Conservation (phyloP, 1,284 basidiomycete species). For the Athelia psychrophila region DNA sequence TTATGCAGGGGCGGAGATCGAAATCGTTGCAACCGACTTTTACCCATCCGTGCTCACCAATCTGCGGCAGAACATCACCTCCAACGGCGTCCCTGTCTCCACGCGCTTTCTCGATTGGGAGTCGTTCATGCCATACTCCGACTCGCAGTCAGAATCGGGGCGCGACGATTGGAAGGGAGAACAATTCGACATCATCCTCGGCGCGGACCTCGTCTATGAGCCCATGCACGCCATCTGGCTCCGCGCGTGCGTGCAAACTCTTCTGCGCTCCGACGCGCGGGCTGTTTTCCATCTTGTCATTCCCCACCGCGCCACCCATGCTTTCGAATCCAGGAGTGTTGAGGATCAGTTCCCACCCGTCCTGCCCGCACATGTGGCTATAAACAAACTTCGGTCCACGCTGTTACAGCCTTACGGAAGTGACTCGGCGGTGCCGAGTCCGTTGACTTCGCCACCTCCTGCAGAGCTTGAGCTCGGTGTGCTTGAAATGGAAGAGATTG, state of each 20-base stretch:
- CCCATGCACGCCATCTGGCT: conserved; percentile 67
- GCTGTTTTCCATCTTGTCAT: conserved; percentile 70
- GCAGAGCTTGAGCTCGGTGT: conserved; percentile 34
- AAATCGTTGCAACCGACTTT: conserved; percentile 78
- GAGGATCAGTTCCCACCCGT: conserved; percentile 50
- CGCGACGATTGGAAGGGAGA: neutral
- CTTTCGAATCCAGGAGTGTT: conserved; percentile 54
- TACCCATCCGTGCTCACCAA: conserved; percentile 75
- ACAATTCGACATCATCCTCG: conserved; percentile 68
- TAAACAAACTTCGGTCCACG: too few species aligned
- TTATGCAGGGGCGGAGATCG: conserved; percentile 17
- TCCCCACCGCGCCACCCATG: conserved; percentile 67
- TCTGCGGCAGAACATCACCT: conserved; percentile 60
- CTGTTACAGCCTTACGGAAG: conserved; percentile 2
- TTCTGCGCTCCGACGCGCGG: conserved; percentile 39
- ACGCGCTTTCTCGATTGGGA: conserved; percentile 1
- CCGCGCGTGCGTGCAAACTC: conserved; percentile 46
- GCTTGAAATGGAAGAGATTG: conserved; percentile 46
- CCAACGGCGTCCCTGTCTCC: conserved; percentile 45
- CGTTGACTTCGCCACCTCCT: neutral
- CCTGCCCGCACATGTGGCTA: too few species aligned
- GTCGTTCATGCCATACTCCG: conserved; percentile 19
- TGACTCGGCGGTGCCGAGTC: neutral
- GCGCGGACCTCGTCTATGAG: conserved; percentile 80
- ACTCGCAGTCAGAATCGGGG: conserved; percentile 11